A percentile compares a stretch with the other conserved stretches of the same genome.
phyloP scores from a whole-genome alignment of 805 yeast species.

The Suhomyces sp. region DNA sequence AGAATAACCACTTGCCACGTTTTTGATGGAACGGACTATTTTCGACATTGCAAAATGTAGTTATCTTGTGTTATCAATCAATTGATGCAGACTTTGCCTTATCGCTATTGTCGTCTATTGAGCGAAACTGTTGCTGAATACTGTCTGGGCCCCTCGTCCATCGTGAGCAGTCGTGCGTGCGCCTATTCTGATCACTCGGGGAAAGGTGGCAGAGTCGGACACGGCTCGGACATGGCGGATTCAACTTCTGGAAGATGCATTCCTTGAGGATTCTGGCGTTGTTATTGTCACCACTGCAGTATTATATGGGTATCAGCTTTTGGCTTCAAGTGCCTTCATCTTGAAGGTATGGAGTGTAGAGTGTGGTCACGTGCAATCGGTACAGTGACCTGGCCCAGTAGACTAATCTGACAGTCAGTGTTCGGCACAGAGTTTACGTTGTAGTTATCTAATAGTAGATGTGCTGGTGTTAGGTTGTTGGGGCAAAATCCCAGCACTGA shows the following conservation, averaged over 20 bases:
- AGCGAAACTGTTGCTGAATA: background rate
- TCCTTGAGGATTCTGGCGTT: background rate
- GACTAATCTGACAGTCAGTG: no score
- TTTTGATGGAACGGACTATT: constrained; percentile 79
- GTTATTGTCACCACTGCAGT: background rate
- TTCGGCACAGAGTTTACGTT: no score
- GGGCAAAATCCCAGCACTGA: no score
- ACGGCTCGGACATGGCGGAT: background rate
- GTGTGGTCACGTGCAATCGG: background rate
- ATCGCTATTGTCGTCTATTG: background rate
- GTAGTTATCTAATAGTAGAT: no score
- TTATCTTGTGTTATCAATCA: background rate
- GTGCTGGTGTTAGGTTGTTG: no score
- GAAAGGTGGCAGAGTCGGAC: background rate
- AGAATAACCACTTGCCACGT: constrained; percentile 87
- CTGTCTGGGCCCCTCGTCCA: constrained; percentile 4
- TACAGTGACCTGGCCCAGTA: no score
- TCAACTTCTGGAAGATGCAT: background rate
- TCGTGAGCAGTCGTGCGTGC: constrained; percentile 1
- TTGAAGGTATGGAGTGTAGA: background rate
- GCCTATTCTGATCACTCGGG: background rate
- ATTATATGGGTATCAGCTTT: background rate
- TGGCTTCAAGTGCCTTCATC: background rate
- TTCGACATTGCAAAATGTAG: constrained; percentile 57
- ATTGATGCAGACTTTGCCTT: background rate